Evolutionary conservation across 495 filamentous ascomycete genomes (phyloP), one percentile per base, ranked within the genome.

Genomic region (Parachaetomium inaequale): DNA sequence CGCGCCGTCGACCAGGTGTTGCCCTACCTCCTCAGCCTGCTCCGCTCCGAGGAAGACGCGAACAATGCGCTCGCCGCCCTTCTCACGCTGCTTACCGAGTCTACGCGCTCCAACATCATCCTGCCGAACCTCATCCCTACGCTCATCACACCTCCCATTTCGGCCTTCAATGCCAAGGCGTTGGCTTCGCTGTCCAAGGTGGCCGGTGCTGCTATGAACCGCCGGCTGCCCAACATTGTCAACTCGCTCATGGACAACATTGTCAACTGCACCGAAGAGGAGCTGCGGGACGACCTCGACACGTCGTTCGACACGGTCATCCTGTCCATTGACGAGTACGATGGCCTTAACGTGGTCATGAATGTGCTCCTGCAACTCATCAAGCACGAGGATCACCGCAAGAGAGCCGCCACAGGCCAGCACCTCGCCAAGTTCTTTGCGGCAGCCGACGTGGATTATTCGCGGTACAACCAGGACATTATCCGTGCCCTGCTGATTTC

Each of bases 111-210:
- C 23, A 98, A 96, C 71, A 92, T 96, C 65, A 98, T 98, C 66
- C 81, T 98, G 45, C 94, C 94, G 34, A 96, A 93, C 75, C 88
- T 98, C 34, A 90, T 98, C 55, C 94, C 94, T 0, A 97, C 92
- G 0, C 81, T 98, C 25, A 87, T 96, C 58, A 82, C 88, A 14
- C 84, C 92, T 36, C 94, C 94, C n/a, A 95, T 98, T 62, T 87
- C 90, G 5, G 82, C 87, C 6, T 98, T 98, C 84, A 98, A 98
- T 66, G 94, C 94, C 61, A 90, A 84, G 68, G 94, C 94, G 15
- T 76, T 98, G 51, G 95, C 94, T 42, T 97, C 94, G 29, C 75
- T 98, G 61, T 91, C 94, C 49, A 85, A 92, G 75, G 94, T 98
- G 51, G 93, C 95, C 26, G 87, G 91, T 32, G 78, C 87, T 34